Evolutionary conservation across 2,329 filamentous ascomycete genomes (phyloP), one percentile per base, ranked within the genome.

Genomic region (Sporothrix brunneoviolacea): DNA sequence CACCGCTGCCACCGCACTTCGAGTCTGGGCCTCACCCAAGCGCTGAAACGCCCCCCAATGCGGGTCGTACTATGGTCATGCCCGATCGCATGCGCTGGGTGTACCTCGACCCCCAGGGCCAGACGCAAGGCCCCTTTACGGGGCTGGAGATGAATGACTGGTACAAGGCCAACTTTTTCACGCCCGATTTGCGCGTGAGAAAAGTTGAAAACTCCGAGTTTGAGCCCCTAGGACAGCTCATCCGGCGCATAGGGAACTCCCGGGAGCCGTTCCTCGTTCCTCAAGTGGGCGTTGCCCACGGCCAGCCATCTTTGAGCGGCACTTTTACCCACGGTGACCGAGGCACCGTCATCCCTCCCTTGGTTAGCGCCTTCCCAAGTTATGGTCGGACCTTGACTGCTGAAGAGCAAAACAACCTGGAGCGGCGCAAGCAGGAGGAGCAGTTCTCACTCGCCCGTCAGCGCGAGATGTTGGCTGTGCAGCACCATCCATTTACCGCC

Each of bases 111-210:
- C 93, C 93, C 5, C 88, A 95, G 64, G 90, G 90, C 19, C 86
- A 88, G 55, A 84, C 89, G 6, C 93, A 98, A 64, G 93, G 93
- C 0, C 93, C 93, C 0, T 98, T 93, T 70, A 96, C 90, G 35
- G 93, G 93, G 1, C 72, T 98, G 44, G 93, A 98, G 68, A 98
- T 98, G 93, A 94, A 98, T 59, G 94, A 98, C 61, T 98, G 93
- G 93, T 98, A 97, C 70, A 97, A 97, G 66, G 91, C 91, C 33
- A 91, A 91, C 40, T 98, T 97, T 71, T 98, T 98, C 69, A 95
- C 89, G 0, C 84, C 91, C 0, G 91, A 98, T 60, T 75, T 98
- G 18, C 82, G 94, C 38, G 93, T 98, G 28, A 96, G 94, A 72
- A 95, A 95, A 65, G 75, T 91, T 5, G 93, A 98, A 64, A 93